These are phyloP conservation scores for Ustilago lituana DNA, from an alignment of 1,284 basidiomycete genomes.

Conservation along the genomic window DNA sequence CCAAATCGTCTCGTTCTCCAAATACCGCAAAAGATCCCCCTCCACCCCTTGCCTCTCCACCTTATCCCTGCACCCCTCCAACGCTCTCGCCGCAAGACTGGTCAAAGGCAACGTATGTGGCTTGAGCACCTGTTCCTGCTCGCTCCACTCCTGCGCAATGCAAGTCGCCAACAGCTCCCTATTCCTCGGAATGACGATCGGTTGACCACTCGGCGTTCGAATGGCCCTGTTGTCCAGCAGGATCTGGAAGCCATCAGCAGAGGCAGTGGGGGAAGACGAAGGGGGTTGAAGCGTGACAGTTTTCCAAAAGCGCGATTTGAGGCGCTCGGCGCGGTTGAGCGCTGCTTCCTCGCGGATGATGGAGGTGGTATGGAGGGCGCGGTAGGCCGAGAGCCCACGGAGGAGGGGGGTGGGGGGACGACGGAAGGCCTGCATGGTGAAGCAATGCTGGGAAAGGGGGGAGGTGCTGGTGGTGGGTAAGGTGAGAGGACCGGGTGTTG, in stretches of 20 bases:
- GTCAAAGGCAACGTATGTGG: conserved; percentile 92
- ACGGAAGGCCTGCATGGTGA: too few species aligned
- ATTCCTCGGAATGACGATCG: conserved; percentile 77
- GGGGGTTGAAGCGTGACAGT: conserved; percentile 36
- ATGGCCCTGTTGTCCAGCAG: conserved; percentile 85
- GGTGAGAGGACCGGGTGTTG: too few species aligned
- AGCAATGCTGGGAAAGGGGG: too few species aligned
- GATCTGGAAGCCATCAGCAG: conserved; percentile 71
- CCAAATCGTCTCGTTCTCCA: conserved; percentile 97
- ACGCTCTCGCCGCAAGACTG: conserved; percentile 81
- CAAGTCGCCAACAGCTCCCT: conserved; percentile 81
- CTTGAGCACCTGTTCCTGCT: conserved; percentile 85
- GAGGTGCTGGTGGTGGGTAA: neutral
- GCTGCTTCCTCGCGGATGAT: conserved; percentile 12
- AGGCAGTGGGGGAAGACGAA: neutral
- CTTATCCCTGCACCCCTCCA: conserved; percentile 79
- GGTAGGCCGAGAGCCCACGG: neutral
- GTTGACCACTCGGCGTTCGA: conserved; percentile 84
- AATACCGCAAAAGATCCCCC: conserved; percentile 80
- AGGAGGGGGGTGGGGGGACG: neutral
- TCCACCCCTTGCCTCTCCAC: conserved; percentile 75
- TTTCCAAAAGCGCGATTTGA: conserved; percentile 57
- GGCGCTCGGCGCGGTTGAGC: conserved; percentile 38
- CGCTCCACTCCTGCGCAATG: conserved; percentile 95
- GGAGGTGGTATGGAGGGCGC: conserved; percentile 1